Conservation (phyloP, 352 stramenopile genomes). For the Phytophthora kernoviae region DNA sequence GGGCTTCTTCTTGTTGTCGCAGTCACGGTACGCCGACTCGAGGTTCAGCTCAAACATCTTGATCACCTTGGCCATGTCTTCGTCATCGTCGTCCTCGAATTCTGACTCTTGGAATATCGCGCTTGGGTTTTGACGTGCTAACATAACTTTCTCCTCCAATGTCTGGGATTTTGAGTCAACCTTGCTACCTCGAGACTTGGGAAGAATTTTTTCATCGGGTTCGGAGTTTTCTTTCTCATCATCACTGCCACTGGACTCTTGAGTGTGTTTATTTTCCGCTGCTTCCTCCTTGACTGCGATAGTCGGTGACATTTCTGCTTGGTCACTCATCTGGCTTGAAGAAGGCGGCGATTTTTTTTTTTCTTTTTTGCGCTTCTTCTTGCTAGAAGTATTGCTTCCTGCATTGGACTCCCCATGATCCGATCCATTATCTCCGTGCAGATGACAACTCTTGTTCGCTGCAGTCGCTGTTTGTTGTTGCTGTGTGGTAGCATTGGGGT, state of each 20-base stretch:
- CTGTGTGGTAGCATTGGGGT: slow-evolving; percentile 23
- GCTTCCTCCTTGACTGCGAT: slow-evolving; percentile 7
- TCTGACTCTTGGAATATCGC: slow-evolving; percentile 82
- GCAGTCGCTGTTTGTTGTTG: slow-evolving; percentile 28
- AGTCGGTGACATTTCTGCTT: slow-evolving; percentile 11
- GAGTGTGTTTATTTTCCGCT: slow-evolving; percentile 6
- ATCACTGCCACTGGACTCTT: slow-evolving; percentile 34
- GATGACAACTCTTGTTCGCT: slow-evolving; percentile 27
- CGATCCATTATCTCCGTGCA: slow-evolving; percentile 32
- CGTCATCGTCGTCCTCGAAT: slow-evolving; percentile 83
- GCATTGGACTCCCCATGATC: slow-evolving; percentile 32
- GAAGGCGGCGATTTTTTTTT: slow-evolving; percentile 57
- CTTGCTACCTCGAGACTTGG: slow-evolving; percentile 12
- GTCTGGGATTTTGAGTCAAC: slow-evolving; percentile 20
- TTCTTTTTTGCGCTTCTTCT: slow-evolving; percentile 82
- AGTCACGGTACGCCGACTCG: slow-evolving; percentile 73
- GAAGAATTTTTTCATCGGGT: slow-evolving; percentile 22
- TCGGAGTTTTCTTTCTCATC: slow-evolving; percentile 31
- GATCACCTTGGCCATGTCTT: slow-evolving; percentile 76
- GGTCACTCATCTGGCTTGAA: slow-evolving; percentile 21
- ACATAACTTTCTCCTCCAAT: slow-evolving; percentile 66
- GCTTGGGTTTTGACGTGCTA: slow-evolving; percentile 73
- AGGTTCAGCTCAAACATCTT: slow-evolving; percentile 80
- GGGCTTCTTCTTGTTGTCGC: slow-evolving; percentile 61
- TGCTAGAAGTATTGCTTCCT: slow-evolving; percentile 24